Conservation (phyloP, 371 early-diverging fungal species). For the Mortierella sp. region DNA sequence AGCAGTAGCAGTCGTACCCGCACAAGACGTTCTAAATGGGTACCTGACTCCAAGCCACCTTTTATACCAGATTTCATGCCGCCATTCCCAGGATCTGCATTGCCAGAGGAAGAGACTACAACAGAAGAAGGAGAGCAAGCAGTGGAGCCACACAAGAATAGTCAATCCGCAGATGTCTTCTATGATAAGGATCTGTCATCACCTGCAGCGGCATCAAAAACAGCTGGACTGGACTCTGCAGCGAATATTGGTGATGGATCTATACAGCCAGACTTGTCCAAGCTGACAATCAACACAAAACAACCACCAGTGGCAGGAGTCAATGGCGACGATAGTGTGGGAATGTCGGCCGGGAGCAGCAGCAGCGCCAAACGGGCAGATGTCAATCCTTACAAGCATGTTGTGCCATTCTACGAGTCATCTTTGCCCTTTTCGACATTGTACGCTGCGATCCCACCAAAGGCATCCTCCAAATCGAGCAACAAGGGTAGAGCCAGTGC, state of each 20-base stretch:
- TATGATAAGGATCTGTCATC: conserved; percentile 6
- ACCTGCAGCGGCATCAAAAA: conserved; percentile 11
- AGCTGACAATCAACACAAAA: too few species aligned
- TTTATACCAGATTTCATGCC: conserved; percentile 48
- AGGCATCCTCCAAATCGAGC: neutral
- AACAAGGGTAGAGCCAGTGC: too few species aligned
- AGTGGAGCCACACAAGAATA: conserved; percentile 7
- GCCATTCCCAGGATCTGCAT: conserved; percentile 36
- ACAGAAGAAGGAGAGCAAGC: conserved; percentile 10
- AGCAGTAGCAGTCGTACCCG: neutral
- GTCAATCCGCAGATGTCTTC: conserved; percentile 4
- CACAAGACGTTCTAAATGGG: conserved; percentile 27
- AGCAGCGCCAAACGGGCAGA: neutral
- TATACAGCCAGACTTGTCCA: too few species aligned
- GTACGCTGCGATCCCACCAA: conserved; percentile 18
- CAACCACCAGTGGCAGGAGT: neutral
- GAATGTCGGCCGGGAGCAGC: neutral
- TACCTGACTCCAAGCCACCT: conserved; percentile 28
- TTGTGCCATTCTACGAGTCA: conserved; percentile 65
- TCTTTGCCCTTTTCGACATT: conserved; percentile 41
- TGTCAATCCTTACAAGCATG: conserved; percentile 64
- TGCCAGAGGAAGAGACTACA: conserved; percentile 13
- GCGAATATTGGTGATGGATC: neutral
- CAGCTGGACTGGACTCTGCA: conserved; percentile 18
- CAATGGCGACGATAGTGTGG: neutral